Base-by-base conservation (phyloP, 371 early-diverging fungal species). In the Rhizopus arrhizus region DNA sequence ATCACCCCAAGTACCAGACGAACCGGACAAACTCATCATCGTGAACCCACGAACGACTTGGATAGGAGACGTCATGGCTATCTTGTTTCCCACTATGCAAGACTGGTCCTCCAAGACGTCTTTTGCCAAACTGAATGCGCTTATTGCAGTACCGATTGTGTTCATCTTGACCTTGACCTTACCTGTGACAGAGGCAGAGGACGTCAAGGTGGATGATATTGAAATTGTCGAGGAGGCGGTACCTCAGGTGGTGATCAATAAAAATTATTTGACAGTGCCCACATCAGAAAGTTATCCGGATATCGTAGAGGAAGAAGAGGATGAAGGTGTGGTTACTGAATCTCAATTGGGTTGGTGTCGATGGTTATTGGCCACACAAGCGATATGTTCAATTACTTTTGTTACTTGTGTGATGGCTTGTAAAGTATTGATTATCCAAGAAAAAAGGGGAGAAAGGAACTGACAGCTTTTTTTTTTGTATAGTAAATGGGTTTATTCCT, bases 121-220 rank as follows among this genome's bases (percentile, higher is more conserved):
- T 0, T 80, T 80, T 64, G 77, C 81, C 16, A 82, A 79, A 54
- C 57, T 83, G 13, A 81, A 79, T 60, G 77, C 86, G 0, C 46
- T 85, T 13, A 61, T 82, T 0, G 85, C 85, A 12, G 59, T 78
- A 0, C 89, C 89, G 0, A 66, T 85, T 12, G 81, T 82, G 0
- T 59, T 88, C 2, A 5, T 85, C 4, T 67, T 88, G 45, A 83
- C 78, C 6, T 53, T 88, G 42, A 86, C 89, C 0, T 54, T 88
- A 22, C 87, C 89, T 33, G 83, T 86, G 31, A 82, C 78, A 2
- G 85, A 88, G 2, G 8, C 47, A 10, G 40, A 40, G 0, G 40
- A 40, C 8, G 12, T 40, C 10, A 12, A 40, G 33, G 53, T 70
- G 4, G 72, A 75, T 42, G 72, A 68, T 59, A 58, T 72, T 36